phyloP scores from a whole-genome alignment of 2,329 filamentous ascomycete species.

The Microdochium trichocladiopsis region DNA sequence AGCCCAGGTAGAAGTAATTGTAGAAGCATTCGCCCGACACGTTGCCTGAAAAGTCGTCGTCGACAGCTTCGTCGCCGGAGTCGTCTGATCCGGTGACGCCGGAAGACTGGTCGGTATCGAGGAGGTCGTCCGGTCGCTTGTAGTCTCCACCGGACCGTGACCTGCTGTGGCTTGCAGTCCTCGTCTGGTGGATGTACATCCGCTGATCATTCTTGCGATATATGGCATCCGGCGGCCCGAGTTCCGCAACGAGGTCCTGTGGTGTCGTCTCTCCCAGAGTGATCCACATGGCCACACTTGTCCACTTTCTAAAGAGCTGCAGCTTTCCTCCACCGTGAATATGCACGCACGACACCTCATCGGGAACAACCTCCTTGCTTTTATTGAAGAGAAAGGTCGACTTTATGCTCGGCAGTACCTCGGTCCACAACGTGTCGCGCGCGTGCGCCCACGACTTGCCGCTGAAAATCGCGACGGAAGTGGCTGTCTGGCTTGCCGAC shows the following conservation, averaged over 20 bases:
- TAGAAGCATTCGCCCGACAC: constrained; percentile 77
- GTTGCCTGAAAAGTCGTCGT: constrained; percentile 46
- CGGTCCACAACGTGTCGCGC: constrained; percentile 69
- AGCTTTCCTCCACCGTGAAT: constrained; percentile 73
- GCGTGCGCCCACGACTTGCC: constrained; percentile 88
- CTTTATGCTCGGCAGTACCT: constrained; percentile 66
- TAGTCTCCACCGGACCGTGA: constrained; percentile 37
- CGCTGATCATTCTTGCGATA: constrained; percentile 87
- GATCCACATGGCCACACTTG: constrained; percentile 61
- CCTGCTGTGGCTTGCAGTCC: constrained; percentile 43
- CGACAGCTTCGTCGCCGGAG: constrained; percentile 53
- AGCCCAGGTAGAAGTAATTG: constrained; percentile 94
- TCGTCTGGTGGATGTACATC: constrained; percentile 74
- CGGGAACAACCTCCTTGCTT: constrained; percentile 72
- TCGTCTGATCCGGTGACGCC: constrained; percentile 64
- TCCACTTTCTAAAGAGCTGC: constrained; percentile 69
- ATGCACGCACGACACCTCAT: constrained; percentile 77
- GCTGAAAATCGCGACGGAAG: constrained; percentile 84
- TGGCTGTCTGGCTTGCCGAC: constrained; percentile 66
- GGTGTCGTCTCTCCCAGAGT: constrained; percentile 79
- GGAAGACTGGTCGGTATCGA: constrained; percentile 71
- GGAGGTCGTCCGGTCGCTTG: constrained; percentile 47
- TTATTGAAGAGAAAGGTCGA: constrained; percentile 62
- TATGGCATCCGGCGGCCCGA: constrained; percentile 89
- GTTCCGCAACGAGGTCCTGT: constrained; percentile 82